A percentile compares a stretch with the other conserved stretches of the same genome.
Conservation (phyloP, 306 rosid species). For the Vigna radiata region DNA sequence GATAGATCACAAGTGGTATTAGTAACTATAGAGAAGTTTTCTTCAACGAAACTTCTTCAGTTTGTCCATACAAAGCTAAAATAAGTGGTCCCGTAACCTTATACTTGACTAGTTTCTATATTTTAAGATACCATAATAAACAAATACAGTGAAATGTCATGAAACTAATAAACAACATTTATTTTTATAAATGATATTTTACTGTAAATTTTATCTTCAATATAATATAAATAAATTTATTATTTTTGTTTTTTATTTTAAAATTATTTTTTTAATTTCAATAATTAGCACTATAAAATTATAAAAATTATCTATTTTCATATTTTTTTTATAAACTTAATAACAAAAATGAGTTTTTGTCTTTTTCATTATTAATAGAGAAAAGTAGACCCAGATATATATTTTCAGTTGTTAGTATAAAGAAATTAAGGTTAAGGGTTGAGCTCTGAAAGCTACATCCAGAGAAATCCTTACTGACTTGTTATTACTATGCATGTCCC, state of each 20-base stretch:
- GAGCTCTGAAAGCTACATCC: background rate
- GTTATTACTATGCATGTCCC: background rate
- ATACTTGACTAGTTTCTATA: background rate
- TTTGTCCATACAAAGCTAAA: conserved; percentile 2
- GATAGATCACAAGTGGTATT: background rate
- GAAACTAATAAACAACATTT: no score
- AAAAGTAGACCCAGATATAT: no score
- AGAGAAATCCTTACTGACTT: background rate
- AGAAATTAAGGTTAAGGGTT: background rate
- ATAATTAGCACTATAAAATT: no score
- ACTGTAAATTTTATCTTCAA: no score
- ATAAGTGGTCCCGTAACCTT: background rate
- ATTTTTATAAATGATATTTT: no score
- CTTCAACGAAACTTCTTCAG: background rate
- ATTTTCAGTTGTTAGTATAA: background rate
- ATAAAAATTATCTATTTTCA: no score
- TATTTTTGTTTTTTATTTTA: no score
- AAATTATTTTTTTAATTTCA: no score
- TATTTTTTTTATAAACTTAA: no score
- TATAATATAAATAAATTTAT: no score
- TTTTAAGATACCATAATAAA: background rate
- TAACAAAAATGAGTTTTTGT: no score
- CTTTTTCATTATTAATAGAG: no score
- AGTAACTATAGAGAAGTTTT: background rate
- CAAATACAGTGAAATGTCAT: background rate